Evolutionary conservation across 371 early-diverging fungal genomes (phyloP), one percentile per base, ranked within the genome.

Genomic region (Rhizopus stolonifer): DNA sequence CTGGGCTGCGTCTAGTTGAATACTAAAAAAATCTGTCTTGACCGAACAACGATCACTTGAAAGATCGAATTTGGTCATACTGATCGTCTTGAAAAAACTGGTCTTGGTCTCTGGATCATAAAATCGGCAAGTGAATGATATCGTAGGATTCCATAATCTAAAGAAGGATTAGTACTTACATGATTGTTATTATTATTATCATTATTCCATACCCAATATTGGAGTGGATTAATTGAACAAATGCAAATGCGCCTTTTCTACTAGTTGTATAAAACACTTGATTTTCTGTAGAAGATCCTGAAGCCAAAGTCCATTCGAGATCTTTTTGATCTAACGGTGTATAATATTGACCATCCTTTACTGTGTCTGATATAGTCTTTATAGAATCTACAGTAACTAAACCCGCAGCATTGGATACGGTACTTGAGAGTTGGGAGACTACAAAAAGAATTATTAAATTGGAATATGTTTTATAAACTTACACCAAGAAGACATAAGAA

Each of bases 161-260:
- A 40, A 15, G 14, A 23, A 38, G 24, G 15, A 25, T 29, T n/a
- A 32, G 19, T 15, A 14, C n/a, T n/a, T n/a, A n/a, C n/a, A n/a
- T n/a, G n/a, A n/a, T n/a, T n/a, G n/a, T n/a, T n/a, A n/a, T n/a
- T n/a, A n/a, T n/a, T n/a, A n/a, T n/a, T n/a, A n/a, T n/a, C n/a
- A n/a, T n/a, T n/a, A n/a, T n/a, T n/a, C n/a, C n/a, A n/a, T 83
- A 85, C 84, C 90, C 84, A 72, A 89, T 71, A 68, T 80, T 90
- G 23, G 92, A 90, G 77, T 93, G 90, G 58, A 91, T 91, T 64
- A 92, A 64, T 67, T 94, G 91, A 26, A 88, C 79, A 69, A 92
- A 87, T 6, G 82, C 83, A 67, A 89, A 85, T 46, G 79, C 77
- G 9, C 94, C 94, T 17, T 80, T 70, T 44, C 89, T 78, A 9